phyloP scores from a whole-genome alignment of 192 early-diverging fungal genomes.

The Rhizoclosmatium globosum region DNA sequence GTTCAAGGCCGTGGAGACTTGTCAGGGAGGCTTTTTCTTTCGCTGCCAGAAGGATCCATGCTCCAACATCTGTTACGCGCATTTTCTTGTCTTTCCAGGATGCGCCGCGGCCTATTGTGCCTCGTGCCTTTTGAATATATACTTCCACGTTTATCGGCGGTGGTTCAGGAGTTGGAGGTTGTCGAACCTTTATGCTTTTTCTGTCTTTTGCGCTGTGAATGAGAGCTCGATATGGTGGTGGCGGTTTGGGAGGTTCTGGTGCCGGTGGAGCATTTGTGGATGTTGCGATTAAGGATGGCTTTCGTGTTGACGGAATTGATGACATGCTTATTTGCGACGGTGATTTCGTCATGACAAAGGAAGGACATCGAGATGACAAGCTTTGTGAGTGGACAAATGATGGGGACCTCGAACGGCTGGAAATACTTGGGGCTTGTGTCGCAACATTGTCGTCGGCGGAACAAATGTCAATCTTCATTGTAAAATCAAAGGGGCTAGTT shows the following conservation, averaged over 20 bases:
- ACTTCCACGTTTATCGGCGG: background rate
- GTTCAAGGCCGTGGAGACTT: background rate
- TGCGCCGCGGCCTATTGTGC: slow-evolving; percentile 27
- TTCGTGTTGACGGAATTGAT: background rate
- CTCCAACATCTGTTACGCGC: slow-evolving; percentile 25
- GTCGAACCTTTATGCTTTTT: background rate
- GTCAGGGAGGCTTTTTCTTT: background rate
- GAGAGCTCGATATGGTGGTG: background rate
- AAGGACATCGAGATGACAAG: background rate
- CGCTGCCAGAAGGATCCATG: slow-evolving; percentile 13
- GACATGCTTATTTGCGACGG: no score
- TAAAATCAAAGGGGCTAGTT: background rate
- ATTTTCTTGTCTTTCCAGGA: slow-evolving; percentile 32
- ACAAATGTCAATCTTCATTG: background rate
- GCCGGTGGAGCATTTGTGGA: background rate
- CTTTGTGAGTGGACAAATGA: background rate
- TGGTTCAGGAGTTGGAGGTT: background rate
- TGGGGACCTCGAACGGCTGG: background rate
- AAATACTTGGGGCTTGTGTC: background rate
- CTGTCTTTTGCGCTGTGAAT: background rate
- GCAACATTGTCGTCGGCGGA: background rate
- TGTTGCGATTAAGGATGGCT: background rate
- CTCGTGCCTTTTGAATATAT: background rate
- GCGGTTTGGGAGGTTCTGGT: background rate
- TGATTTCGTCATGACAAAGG: background rate